phyloP scores from a whole-genome alignment of 2,329 filamentous ascomycete genomes.

The Colletotrichum gigasporum region DNA sequence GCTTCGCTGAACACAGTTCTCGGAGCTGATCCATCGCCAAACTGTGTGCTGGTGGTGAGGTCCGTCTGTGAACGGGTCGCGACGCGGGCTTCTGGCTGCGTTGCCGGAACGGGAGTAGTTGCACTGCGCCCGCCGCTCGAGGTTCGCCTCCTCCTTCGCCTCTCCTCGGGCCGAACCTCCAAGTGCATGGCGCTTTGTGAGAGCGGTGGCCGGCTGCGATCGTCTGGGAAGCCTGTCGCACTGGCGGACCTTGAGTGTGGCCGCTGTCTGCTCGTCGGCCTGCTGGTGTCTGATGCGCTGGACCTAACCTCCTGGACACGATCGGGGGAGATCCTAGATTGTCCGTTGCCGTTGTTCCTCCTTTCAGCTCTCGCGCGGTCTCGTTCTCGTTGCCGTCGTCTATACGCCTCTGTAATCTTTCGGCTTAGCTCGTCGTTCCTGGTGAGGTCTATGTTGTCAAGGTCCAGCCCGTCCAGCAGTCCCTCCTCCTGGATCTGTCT shows the following conservation, averaged over 20 bases:
- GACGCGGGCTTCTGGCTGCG: conserved; percentile 55
- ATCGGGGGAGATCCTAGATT: conserved; percentile 45
- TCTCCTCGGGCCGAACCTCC: conserved; percentile 59
- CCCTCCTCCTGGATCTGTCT: conserved; percentile 90
- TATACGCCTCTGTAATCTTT: conserved; percentile 88
- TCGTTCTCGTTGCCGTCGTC: conserved; percentile 72
- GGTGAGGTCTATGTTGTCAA: conserved; percentile 84
- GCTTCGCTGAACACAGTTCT: conserved; percentile 53
- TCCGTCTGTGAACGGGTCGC: conserved; percentile 74
- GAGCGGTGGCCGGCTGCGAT: conserved; percentile 61
- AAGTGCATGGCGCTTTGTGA: conserved; percentile 55
- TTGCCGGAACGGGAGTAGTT: conserved; percentile 56
- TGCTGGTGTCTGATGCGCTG: conserved; percentile 37
- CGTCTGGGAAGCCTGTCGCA: conserved; percentile 52
- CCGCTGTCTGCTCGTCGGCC: conserved; percentile 39
- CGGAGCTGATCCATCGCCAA: conserved; percentile 45
- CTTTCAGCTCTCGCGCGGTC: conserved; percentile 36
- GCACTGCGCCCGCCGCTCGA: conserved; percentile 65
- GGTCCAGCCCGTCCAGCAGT: conserved; percentile 84
- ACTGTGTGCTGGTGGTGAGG: conserved; percentile 56
- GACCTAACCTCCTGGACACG: conserved; percentile 25
- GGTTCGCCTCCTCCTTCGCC: conserved; percentile 58
- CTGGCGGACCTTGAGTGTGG: conserved; percentile 58
- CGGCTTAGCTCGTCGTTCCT: conserved; percentile 92
- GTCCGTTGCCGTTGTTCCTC: conserved; percentile 52